Evolutionary conservation across 495 filamentous ascomycete species (phyloP).

Genomic region (Platismatia glauca): DNA sequence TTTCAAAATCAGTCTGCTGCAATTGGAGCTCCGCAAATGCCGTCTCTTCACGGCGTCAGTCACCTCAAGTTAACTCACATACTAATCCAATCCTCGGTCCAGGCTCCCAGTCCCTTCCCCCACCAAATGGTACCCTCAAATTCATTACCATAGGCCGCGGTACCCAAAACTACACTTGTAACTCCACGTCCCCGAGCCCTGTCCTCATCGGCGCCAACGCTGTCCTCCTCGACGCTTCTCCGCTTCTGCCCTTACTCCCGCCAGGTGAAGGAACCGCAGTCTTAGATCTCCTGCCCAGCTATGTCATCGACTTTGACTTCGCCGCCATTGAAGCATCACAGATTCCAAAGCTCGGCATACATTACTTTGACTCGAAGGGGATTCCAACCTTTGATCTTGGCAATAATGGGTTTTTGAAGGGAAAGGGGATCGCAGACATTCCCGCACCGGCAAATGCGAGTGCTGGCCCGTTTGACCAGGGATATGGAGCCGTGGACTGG

Average conservation of each 20-base stretch:
- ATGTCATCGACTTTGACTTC: conserved; percentile 28
- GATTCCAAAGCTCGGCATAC: conserved; percentile 46
- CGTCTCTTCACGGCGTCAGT: background rate
- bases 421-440: conserved; percentile 39
- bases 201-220: conserved; percentile 53
- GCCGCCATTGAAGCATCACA: conserved; percentile 29
- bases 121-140: conserved; percentile 45
- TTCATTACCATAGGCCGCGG: conserved; percentile 61
- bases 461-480: conserved; percentile 31
- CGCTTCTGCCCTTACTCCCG: conserved; percentile 36
- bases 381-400: conserved; percentile 53
- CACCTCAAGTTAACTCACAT: background rate
- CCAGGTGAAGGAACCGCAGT: conserved; percentile 23
- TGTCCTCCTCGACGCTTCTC: conserved; percentile 52
- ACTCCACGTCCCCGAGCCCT: conserved; percentile 28
- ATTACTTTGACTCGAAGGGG: conserved; percentile 50
- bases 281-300: conserved; percentile 31
- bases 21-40: background rate
- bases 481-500: conserved; percentile 53
- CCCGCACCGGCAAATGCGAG: conserved; percentile 43
- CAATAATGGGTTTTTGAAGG: conserved; percentile 32
- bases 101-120: conserved; percentile 32
- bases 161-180: conserved; percentile 72
- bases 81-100: background rate
- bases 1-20: background rate